A percentile compares a stretch with the other conserved stretches of the same genome.
These are phyloP conservation scores for Sclerotinia spermophila DNA, from an alignment of 2,329 filamentous ascomycete genomes.

Conservation along the genomic window DNA sequence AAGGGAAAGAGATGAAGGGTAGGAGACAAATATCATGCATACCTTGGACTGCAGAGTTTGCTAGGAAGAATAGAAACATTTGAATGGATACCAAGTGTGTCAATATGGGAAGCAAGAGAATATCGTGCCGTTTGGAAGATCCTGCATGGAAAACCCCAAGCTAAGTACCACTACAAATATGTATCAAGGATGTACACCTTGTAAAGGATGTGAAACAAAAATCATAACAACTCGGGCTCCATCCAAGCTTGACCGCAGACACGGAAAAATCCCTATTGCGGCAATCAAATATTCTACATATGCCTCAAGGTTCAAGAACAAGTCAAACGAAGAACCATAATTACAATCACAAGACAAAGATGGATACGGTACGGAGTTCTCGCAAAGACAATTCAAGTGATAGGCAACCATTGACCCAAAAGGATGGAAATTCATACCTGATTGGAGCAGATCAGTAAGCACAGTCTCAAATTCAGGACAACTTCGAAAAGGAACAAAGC, in stretches of 20 bases:
- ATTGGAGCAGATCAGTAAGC: not conserved
- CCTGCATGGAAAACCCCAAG: not conserved
- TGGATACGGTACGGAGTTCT: not conserved
- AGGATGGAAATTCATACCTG: not conserved
- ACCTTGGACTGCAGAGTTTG: not conserved
- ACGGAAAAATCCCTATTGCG: not conserved
- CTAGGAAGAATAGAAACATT: not conserved
- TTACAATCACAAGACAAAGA: not conserved
- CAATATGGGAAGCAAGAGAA: not conserved
- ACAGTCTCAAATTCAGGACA: not conserved
- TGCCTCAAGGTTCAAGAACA: not conserved
- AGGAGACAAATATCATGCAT: not conserved
- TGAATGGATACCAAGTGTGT: not conserved
- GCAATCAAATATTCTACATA: not conserved
- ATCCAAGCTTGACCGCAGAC: not conserved
- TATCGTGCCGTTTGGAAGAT: not conserved
- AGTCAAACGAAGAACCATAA: not conserved
- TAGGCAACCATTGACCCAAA: not conserved
- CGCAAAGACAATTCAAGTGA: not conserved
- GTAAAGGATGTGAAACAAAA: not conserved
- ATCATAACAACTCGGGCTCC: not conserved
- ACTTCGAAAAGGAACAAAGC: no score
- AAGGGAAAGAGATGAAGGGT: no score
- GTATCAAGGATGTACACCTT: not conserved
- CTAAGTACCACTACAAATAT: not conserved